A percentile compares a stretch with the other conserved stretches of the same genome.
Conservation (phyloP, 2,329 filamentous ascomycete species). For the Scedosporium apiospermum region DNA sequence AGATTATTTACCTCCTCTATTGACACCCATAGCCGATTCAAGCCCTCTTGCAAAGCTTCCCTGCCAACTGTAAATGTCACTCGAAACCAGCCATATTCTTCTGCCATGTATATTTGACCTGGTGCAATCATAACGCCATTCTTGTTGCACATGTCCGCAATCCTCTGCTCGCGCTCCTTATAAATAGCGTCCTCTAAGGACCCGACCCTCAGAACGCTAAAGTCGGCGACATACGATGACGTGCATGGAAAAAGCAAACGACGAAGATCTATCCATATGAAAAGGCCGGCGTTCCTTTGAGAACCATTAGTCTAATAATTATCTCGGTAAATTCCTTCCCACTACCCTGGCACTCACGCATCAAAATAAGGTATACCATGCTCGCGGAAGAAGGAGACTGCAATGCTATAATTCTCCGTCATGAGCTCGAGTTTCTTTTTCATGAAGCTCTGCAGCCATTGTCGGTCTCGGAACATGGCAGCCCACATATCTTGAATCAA, state of each 20-base stretch:
- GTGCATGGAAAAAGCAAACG: background rate
- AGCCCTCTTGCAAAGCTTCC: slow-evolving; percentile 11
- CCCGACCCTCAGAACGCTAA: background rate
- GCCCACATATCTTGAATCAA: slow-evolving; percentile 9
- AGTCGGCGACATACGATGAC: background rate
- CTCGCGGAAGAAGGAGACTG: background rate
- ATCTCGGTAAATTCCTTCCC: too few relatives aligned
- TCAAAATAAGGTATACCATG: slow-evolving; percentile 5
- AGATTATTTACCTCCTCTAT: background rate
- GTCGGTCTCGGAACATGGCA: slow-evolving; percentile 9
- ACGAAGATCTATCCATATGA: slow-evolving; percentile 14
- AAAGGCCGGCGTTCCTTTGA: slow-evolving; percentile 12
- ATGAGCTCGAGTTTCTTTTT: slow-evolving; percentile 6
- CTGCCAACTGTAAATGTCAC: slow-evolving; percentile 12
- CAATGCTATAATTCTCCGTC: slow-evolving; percentile 1
- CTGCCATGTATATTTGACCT: slow-evolving; percentile 12
- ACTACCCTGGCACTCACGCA: background rate
- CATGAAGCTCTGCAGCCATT: slow-evolving; percentile 1
- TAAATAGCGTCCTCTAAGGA: background rate
- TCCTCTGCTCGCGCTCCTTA: slow-evolving; percentile 8
- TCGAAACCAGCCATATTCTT: slow-evolving; percentile 16
- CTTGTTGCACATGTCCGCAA: slow-evolving; percentile 6
- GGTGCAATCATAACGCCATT: slow-evolving; percentile 12
- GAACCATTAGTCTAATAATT: background rate
- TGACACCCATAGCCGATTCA: slow-evolving; percentile 9